Percentiles rank a stretch among this genome's conserved stretches.
These are phyloP conservation scores for Hemisphaericaspora subhashii DNA, from an alignment of 1,139 yeast species.

Conservation along the genomic window DNA sequence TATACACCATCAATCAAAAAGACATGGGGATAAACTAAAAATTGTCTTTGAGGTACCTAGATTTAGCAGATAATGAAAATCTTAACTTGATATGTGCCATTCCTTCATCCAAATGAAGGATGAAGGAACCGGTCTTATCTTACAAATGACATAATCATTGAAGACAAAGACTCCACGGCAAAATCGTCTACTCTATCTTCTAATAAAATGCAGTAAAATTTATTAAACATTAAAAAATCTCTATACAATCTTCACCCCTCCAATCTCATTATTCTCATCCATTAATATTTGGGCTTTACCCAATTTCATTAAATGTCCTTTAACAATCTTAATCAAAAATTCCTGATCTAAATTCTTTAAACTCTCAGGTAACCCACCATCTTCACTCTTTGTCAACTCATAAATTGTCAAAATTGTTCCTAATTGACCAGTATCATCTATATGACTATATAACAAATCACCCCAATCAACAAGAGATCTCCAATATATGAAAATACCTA, in stretches of 20 bases:
- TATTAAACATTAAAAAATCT: background rate
- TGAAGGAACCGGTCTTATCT: background rate
- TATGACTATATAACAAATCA: conserved; percentile 41
- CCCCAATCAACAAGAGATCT: conserved; percentile 78
- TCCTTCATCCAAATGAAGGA: background rate
- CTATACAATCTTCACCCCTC: conserved; percentile 66
- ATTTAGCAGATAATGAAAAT: conserved; percentile 12
- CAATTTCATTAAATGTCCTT: conserved; percentile 57
- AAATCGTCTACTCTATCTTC: conserved; percentile 1
- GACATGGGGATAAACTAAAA: no score
- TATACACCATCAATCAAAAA: conserved; percentile 27
- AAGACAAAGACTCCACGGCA: conserved; percentile 10
- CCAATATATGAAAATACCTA: conserved; percentile 65
- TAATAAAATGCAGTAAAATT: no score
- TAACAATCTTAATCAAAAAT: conserved; percentile 54
- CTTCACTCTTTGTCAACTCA: conserved; percentile 70
- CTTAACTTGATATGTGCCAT: conserved; percentile 15
- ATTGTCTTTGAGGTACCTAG: conserved; percentile 12
- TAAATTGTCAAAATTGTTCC: conserved; percentile 80
- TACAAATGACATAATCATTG: conserved; percentile 4
- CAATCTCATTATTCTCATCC: conserved; percentile 55
- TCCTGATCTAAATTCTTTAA: conserved; percentile 63
- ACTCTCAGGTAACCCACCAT: conserved; percentile 52
- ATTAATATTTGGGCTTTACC: conserved; percentile 68
- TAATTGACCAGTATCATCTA: conserved; percentile 74